Evolutionary conservation across 306 rosid genomes (phyloP).

Genomic region (barrel medic (Medicago truncatula)): DNA sequence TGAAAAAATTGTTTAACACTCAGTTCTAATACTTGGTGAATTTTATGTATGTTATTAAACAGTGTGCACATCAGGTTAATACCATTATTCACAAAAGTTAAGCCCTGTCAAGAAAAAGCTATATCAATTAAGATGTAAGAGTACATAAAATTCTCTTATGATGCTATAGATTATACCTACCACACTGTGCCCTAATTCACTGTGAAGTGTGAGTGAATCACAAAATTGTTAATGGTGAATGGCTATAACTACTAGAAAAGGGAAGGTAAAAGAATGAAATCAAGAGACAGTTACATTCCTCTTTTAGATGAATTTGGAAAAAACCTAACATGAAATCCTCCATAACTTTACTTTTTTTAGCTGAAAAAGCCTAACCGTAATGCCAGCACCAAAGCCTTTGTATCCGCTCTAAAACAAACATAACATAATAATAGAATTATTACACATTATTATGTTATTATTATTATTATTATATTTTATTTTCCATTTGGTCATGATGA

Average conservation of each 20-base stretch:
- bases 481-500: not conserved
- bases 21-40: not conserved
- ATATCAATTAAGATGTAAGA: not conserved
- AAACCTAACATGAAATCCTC: constrained; percentile 36
- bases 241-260: constrained; percentile 14
- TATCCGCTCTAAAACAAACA: not conserved
- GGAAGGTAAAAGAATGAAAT: constrained; percentile 40
- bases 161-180: not conserved
- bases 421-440: not conserved
- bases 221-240: constrained; percentile 22
- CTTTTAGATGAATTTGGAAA: constrained; percentile 22
- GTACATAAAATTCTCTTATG: not conserved
- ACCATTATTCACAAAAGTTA: not conserved
- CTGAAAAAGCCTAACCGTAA: constrained; percentile 20
- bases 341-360: constrained; percentile 27
- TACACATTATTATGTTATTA: not conserved
- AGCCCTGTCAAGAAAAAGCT: not conserved
- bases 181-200: constrained; percentile 9
- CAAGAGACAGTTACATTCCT: constrained; percentile 34
- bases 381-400: constrained; percentile 25
- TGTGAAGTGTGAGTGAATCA: constrained; percentile 10
- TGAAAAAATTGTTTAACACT: not conserved
- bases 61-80: not conserved
- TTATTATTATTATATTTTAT: not conserved
- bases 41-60: not conserved